Base-by-base conservation (phyloP, 106 monocot species). In the Posidonia australis region DNA sequence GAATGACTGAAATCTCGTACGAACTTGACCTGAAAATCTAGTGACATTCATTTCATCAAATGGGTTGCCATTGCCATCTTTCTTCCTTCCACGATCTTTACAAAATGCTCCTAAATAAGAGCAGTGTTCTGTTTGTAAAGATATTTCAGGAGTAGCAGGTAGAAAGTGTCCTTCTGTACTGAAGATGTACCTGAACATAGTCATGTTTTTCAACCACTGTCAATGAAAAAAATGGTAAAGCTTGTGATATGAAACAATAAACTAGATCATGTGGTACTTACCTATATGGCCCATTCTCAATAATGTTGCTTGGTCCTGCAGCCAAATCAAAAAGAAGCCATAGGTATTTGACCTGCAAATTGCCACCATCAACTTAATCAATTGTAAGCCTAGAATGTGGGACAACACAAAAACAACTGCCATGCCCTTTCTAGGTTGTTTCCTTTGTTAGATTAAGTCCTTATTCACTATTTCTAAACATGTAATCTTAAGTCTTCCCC, bases 291-390 rank as follows among this genome's bases (percentile, higher is more conserved):
- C 96, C 96, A 68, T 79, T 91, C 58, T 98, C 96, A 64, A 98
- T 81, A 69, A 98, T 77, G 74, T 98, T 98, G 74, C 91, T 82
- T 31, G 96, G 84, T 14, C 87, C 90, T 10, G 79, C 87, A 51
- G 96, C 90, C 77, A 87, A 85, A 87, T 98, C 90, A 77, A 98
- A 98, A 70, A 98, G 96, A 68, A 98, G 85, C 96, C 96, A 98
- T 5, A 98, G 81, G 75, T 98, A 98, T 60, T 98, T 98, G 41
- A 91, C 87, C 96, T 98, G 87, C n/a, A 77, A 82, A 51, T 19
- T 22, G 54, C 36, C 27, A 59, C 12, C 25, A 13, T 30, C 25
- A 54, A 4, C 54, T n/a, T n/a, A n/a, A n/a, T n/a, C n/a, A n/a
- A n/a, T n/a, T n/a, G n/a, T n/a, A n/a, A n/a, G n/a, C n/a, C n/a